These are phyloP conservation scores for Arbutus unedo DNA, from an alignment of 148 eudicot genomes.

Conservation along the genomic window DNA sequence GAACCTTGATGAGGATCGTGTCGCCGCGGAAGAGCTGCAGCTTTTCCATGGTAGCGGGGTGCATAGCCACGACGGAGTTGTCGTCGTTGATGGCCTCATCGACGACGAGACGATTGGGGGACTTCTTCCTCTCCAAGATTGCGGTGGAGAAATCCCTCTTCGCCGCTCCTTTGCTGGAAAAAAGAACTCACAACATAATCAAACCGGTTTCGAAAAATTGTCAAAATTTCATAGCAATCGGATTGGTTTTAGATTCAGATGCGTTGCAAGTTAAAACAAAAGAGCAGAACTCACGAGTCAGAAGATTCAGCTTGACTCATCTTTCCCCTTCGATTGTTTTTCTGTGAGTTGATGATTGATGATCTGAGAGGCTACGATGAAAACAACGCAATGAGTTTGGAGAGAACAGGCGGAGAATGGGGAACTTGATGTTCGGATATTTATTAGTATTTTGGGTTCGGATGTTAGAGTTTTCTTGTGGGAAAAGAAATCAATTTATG, in stretches of 20 bases:
- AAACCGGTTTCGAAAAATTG: neutral
- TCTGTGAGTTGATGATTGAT: neutral
- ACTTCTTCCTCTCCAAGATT: slow-evolving; percentile 32
- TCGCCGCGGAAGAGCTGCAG: slow-evolving; percentile 31
- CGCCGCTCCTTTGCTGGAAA: slow-evolving; percentile 17
- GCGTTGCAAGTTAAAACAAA: neutral
- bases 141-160: slow-evolving; percentile 29
- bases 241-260: neutral
- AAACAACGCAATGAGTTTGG: neutral
- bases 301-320: slow-evolving; percentile 17
- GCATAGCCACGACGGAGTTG: slow-evolving; percentile 34
- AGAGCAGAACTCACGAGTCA: slow-evolving; percentile 10
- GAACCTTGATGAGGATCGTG: slow-evolving; percentile 28
- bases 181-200: neutral
- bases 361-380: neutral
- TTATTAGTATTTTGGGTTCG: neutral
- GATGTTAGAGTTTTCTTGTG: too few species aligned
- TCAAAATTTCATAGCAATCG: neutral
- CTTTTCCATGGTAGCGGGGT: slow-evolving; percentile 37
- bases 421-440: neutral
- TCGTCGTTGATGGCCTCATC: slow-evolving; percentile 38
- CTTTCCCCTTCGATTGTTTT: neutral
- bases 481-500: too few species aligned
- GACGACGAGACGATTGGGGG: slow-evolving; percentile 30
- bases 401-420: neutral